Evolutionary conservation across 116 monocot genomes (phyloP), one percentile per base, ranked within the genome.

Genomic region (Iris pallida): DNA sequence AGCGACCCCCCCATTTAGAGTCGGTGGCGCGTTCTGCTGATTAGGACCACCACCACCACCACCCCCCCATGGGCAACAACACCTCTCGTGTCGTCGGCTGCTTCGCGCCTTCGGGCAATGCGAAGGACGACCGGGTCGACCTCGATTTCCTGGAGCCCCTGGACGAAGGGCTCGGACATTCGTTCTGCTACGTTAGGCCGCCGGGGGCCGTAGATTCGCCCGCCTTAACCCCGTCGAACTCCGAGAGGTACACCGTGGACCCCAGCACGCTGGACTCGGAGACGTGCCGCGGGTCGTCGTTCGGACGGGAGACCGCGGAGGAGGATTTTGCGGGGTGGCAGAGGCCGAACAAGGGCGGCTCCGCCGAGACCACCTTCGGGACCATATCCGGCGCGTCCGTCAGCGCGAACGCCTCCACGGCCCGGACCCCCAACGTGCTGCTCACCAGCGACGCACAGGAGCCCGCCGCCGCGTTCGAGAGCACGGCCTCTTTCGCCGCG

Each of bases 381-480:
- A 81, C 97, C 55, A 98, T 98, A 66, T 98, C 97, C 1, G 97
- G 97, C 8, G 97, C 97, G 5, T 98, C 97, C 0, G 97, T 98
- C 8, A 98, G 97, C 61, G 97, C 97, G 12, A 98, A 98, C 82
- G 90, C 76, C 7, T 85, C 92, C 7, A 88, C 85, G 55, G 92
- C 87, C 11, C 78, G 96, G 18, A 96, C 92, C 5, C 89, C 84
- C 2, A 86, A 80, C 61, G 61, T 87, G 46, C 43, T 87, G 55
- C 61, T 71, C 15, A 56, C 73, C 0, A 71, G 73, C 13, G 86
- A 86, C 57, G 75, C 62, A 18, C 80, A 75, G 45, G 90, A 98
- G 62, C 97, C 97, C 5, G 97, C 97, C 5, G 97, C 97, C 8
- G 78, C 90, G 2, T 98, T 98, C 42, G 92, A 98, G 75, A 89